Base-by-base conservation (phyloP, 768 basidiomycete species). In the Exsudoporus frostii region DNA sequence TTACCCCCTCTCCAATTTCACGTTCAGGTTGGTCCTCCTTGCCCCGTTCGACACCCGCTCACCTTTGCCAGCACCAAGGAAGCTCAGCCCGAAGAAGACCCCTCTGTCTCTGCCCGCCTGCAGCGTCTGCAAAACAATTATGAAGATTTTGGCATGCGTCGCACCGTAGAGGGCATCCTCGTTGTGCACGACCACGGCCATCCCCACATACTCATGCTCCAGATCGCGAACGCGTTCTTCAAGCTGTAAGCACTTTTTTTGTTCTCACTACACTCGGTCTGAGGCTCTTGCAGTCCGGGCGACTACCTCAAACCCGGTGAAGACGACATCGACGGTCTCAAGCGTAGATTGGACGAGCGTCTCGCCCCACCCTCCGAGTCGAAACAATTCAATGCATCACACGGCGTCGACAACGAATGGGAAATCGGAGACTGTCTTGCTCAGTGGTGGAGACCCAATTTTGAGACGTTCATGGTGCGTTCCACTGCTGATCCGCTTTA, bases 181-280 rank as follows among this genome's bases (percentile, higher is more conserved):
- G 87, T 95, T 51, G 93, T 94, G 6, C 92, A 97, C 71, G 94
- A 98, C 68, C 95, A 98, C 61, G 96, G 95, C 0, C 92, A 96
- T 65, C 95, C 96, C 1, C 96, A 99, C 65, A 92, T 98, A 56
- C 83, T 99, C 59, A 94, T 98, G 87, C 81, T 98, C 6, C 97
- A 98, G 67, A 97, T 99, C 66, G 97, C 95, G 20, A 98, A 97
- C 69, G 93, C 94, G 15, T 99, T 98, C 72, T 98, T 98, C 81
- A 98, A 98, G 71, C 84, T 99, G 92, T 93, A 63, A 63, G 88
- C 76, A n/a, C 39, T 29, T 13, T 8, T 24, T 38, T 17, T 0
- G 15, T 15, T 13, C 22, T 29, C 13, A 14, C 3, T 27, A 1
- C 33, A 11, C 29, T 40, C 29, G 5, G 7, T 38, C 10, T 43